Evolutionary conservation across 2,329 filamentous ascomycete genomes (phyloP).

Genomic region (Fusarium redolens): DNA sequence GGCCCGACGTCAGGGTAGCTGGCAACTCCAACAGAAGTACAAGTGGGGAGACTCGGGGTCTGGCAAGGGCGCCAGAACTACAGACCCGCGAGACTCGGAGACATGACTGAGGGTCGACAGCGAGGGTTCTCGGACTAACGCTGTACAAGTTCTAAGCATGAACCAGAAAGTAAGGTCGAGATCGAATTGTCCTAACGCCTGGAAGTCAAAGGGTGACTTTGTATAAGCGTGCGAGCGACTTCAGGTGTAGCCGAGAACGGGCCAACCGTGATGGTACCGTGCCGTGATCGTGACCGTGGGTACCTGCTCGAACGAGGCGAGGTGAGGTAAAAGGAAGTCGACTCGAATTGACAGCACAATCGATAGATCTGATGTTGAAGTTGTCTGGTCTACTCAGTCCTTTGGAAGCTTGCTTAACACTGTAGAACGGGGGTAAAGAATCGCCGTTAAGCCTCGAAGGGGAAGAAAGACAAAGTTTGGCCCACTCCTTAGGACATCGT

Average conservation of each 20-base stretch:
- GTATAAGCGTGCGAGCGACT: constrained; percentile 15
- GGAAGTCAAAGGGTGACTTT: constrained; percentile 13
- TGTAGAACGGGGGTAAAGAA: constrained; percentile 20
- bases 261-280: constrained; percentile 28
- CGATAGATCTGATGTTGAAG: constrained; percentile 2
- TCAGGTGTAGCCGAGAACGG: constrained; percentile 27
- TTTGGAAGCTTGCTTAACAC: constrained; percentile 12
- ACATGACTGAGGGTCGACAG: constrained; percentile 57
- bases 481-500: constrained; percentile 27
- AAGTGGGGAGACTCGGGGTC: constrained; percentile 50
- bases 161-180: constrained; percentile 10
- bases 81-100: constrained; percentile 55
- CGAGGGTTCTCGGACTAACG: constrained; percentile 45
- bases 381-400: background rate
- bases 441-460: constrained; percentile 42
- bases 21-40: constrained; percentile 34
- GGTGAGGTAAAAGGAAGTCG: background rate
- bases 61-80: constrained; percentile 62
- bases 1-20: constrained; percentile 29
- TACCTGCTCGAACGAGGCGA: constrained; percentile 21
- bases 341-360: constrained; percentile 14
- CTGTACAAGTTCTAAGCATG: constrained; percentile 26
- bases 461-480: constrained; percentile 44
- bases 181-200: constrained; percentile 10
- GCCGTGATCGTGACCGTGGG: constrained; percentile 27